Conservation (phyloP, 2,329 filamentous ascomycete species). For the Zopfia rhizophila region DNA sequence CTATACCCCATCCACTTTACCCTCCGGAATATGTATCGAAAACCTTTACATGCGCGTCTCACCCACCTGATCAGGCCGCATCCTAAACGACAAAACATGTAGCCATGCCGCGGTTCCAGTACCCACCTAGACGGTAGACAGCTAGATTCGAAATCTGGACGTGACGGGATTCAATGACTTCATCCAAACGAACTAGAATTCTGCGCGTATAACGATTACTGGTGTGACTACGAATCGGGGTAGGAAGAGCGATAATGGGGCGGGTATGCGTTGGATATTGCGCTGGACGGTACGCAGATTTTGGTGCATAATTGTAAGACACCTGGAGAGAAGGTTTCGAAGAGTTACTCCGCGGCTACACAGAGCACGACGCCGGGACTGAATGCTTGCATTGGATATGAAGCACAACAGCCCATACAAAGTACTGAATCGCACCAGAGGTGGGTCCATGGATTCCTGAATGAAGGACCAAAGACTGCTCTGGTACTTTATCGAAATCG, state of each 20-base stretch:
- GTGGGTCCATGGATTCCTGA: conserved; percentile 21
- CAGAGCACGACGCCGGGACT: conserved; percentile 15
- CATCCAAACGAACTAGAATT: conserved; percentile 5
- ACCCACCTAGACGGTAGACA: conserved; percentile 16
- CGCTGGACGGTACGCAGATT: conserved; percentile 13
- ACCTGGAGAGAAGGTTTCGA: conserved; percentile 9
- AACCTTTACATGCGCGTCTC: conserved; percentile 18
- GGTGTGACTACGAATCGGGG: conserved; percentile 18
- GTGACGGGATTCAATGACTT: conserved; percentile 21
- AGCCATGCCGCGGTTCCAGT: conserved; percentile 7
- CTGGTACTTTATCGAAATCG: conserved; percentile 16
- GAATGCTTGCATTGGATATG: conserved; percentile 15
- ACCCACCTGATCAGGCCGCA: conserved; percentile 15
- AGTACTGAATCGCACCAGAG: conserved; percentile 19
- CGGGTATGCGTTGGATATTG: conserved; percentile 21
- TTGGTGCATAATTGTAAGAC: conserved; percentile 18
- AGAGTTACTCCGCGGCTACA: conserved; percentile 18
- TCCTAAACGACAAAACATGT: conserved; percentile 9
- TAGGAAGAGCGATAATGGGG: conserved; percentile 11
- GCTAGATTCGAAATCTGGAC: conserved; percentile 21
- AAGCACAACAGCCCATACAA: conserved; percentile 12
- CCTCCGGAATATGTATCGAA: conserved; percentile 20
- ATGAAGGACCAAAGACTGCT: conserved; percentile 10
- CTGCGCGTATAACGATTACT: conserved; percentile 15
- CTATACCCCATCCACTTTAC: conserved; percentile 14